Conservation (phyloP, 1,284 basidiomycete species). For the Cryptococcus depauperatus region DNA sequence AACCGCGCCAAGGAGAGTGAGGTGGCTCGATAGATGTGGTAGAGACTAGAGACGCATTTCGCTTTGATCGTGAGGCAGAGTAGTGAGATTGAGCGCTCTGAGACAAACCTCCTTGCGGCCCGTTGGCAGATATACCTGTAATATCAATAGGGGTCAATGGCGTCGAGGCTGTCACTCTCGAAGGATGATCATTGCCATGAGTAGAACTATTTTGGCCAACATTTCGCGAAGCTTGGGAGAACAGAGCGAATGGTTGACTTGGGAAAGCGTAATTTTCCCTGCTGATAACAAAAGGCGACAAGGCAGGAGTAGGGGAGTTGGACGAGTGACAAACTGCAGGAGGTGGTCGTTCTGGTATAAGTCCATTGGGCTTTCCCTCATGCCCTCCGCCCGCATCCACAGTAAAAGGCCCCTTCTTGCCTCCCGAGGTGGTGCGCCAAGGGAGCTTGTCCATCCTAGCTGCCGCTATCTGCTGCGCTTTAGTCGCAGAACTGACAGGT, state of each 20-base stretch:
- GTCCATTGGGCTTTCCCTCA: neutral
- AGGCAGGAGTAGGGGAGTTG: slow-evolving; percentile 20
- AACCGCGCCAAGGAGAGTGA: slow-evolving; percentile 21
- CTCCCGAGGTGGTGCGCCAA: slow-evolving; percentile 27
- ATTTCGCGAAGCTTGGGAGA: slow-evolving; percentile 5
- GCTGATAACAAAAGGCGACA: slow-evolving; percentile 19
- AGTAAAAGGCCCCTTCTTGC: slow-evolving; percentile 42
- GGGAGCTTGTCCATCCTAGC: slow-evolving; percentile 35
- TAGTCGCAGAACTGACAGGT: slow-evolving; percentile 4
- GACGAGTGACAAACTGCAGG: slow-evolving; percentile 17
- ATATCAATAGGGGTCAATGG: slow-evolving; percentile 22
- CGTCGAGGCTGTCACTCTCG: slow-evolving; percentile 22
- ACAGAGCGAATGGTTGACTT: slow-evolving; percentile 11
- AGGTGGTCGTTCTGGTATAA: slow-evolving; percentile 10
- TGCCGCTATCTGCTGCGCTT: slow-evolving; percentile 4
- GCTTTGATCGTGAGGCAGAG: slow-evolving; percentile 3
- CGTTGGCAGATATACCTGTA: neutral
- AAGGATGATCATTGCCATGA: slow-evolving; percentile 12
- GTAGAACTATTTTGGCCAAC: slow-evolving; percentile 17
- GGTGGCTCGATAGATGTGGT: slow-evolving; percentile 31
- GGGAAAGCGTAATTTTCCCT: slow-evolving; percentile 13
- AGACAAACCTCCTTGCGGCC: slow-evolving; percentile 7
- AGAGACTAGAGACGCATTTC: slow-evolving; percentile 7
- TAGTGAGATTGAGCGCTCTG: slow-evolving; percentile 3
- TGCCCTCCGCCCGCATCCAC: slow-evolving; percentile 38